phyloP scores from a whole-genome alignment of 169 alveolate species.

The Eimeria brunetti region DNA sequence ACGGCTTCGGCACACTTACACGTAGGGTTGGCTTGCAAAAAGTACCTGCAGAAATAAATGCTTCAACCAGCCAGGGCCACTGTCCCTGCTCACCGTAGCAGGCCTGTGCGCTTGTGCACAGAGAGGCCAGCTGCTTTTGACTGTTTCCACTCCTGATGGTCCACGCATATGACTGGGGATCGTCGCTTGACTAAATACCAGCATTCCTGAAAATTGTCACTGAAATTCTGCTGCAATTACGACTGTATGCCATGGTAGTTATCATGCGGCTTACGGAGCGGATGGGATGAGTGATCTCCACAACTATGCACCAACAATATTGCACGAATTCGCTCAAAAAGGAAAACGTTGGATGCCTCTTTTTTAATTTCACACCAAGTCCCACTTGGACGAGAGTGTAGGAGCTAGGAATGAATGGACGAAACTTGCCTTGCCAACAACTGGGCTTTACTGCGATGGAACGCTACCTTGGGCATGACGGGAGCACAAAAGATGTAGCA shows the following conservation, averaged over 20 bases:
- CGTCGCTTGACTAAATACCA: no score
- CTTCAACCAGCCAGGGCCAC: no score
- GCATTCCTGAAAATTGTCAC: no score
- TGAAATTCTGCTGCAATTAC: no score
- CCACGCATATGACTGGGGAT: no score
- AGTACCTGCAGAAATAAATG: no score
- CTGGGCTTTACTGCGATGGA: background rate
- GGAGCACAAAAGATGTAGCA: background rate
- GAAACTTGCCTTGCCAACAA: background rate
- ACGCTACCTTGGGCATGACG: background rate
- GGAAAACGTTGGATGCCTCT: background rate
- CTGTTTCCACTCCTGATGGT: no score
- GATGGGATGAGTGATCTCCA: background rate
- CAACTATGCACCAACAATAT: background rate
- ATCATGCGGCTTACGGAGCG: background rate
- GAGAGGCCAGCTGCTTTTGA: no score
- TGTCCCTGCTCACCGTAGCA: no score
- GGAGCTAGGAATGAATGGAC: background rate
- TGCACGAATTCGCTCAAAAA: background rate
- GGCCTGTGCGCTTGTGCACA: no score
- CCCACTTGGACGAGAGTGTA: background rate
- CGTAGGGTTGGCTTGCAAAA: background rate
- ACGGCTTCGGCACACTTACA: background rate
- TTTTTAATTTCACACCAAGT: background rate
- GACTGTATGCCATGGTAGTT: no score